A percentile compares a stretch with the other conserved stretches of the same genome.
These are phyloP conservation scores for Sphagnum tenellum DNA, from an alignment of 225 moss, liverwort and hornwort genomes.

Conservation along the genomic window DNA sequence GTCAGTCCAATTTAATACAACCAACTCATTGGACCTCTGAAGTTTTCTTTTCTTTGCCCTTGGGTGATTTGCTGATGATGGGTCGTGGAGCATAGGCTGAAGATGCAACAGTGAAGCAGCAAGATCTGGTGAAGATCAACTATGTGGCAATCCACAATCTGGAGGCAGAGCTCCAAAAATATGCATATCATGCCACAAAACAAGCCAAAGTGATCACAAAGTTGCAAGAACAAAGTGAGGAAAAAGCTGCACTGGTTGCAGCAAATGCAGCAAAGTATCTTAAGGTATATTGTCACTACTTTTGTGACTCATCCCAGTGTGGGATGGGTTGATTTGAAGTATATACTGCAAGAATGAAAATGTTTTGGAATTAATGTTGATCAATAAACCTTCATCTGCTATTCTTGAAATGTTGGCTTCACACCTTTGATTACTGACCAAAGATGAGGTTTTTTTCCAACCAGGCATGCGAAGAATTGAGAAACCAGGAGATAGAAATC, in stretches of 20 bases:
- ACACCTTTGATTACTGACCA: background rate
- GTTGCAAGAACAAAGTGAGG: constrained; percentile 30
- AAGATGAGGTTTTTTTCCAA: background rate
- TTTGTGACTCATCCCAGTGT: background rate
- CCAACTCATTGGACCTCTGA: too few relatives aligned
- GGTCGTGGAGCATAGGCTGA: constrained; percentile 27
- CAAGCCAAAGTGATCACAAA: constrained; percentile 44
- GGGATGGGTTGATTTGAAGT: too few relatives aligned
- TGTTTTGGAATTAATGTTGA: too few relatives aligned
- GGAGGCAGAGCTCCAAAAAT: constrained; percentile 50
- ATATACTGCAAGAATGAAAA: too few relatives aligned
- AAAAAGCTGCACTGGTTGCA: constrained; percentile 33
- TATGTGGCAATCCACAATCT: constrained; percentile 65
- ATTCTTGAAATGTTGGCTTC: background rate
- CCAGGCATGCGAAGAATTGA: constrained; percentile 51
- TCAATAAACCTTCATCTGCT: background rate
- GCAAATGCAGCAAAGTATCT: constrained; percentile 43
- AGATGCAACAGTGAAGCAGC: constrained; percentile 47
- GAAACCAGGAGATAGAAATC: constrained; percentile 38
- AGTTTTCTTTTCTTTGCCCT: too few relatives aligned
- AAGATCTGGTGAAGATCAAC: constrained; percentile 57
- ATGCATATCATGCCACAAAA: constrained; percentile 33
- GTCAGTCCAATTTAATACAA: too few relatives aligned
- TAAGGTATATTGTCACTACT: constrained; percentile 4
- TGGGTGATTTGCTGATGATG: too few relatives aligned